These are phyloP conservation scores for Zygosaccharomyces pseudobailii DNA, from an alignment of 1,139 yeast genomes.

Conservation along the genomic window DNA sequence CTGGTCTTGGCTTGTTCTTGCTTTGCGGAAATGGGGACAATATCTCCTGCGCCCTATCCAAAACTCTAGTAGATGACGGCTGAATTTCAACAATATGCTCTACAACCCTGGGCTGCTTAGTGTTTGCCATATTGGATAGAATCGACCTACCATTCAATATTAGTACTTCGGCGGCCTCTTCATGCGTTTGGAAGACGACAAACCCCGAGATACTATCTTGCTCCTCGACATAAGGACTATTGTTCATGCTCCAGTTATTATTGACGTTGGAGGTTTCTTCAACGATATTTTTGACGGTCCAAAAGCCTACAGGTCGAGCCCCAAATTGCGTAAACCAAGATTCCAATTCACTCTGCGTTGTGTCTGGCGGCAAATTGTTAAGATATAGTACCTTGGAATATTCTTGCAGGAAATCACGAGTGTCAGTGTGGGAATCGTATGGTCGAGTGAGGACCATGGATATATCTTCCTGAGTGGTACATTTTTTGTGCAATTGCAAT, in stretches of 20 bases:
- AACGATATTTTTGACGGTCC: slow-evolving; percentile 61
- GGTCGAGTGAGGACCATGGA: slow-evolving; percentile 63
- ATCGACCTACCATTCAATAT: slow-evolving; percentile 61
- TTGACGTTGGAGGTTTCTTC: slow-evolving; percentile 24
- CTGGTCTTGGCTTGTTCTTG: slow-evolving; percentile 90
- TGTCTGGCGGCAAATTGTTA: slow-evolving; percentile 74
- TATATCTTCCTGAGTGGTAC: slow-evolving; percentile 51
- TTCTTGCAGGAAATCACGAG: slow-evolving; percentile 62
- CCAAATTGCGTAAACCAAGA: slow-evolving; percentile 89
- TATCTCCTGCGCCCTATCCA: slow-evolving; percentile 77
- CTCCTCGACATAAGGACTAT: slow-evolving; percentile 34
- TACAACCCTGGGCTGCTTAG: slow-evolving; percentile 42
- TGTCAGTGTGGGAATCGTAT: slow-evolving; percentile 68
- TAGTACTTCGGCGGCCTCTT: slow-evolving; percentile 75
- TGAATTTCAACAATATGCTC: slow-evolving; percentile 79
- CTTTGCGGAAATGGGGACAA: slow-evolving; percentile 82
- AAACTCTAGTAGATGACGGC: slow-evolving; percentile 72
- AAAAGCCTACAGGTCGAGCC: slow-evolving; percentile 80
- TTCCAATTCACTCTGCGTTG: slow-evolving; percentile 87
- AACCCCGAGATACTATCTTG: slow-evolving; percentile 58
- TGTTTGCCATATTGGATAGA: slow-evolving; percentile 32
- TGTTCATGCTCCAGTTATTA: slow-evolving; percentile 24
- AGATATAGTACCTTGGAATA: slow-evolving; percentile 74
- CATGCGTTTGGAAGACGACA: slow-evolving; percentile 80
- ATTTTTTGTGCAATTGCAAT: slow-evolving; percentile 48